A percentile compares a stretch with the other conserved stretches of the same genome.
phyloP scores from a whole-genome alignment of 257 asterid genomes.

The Solanum sejunctum region DNA sequence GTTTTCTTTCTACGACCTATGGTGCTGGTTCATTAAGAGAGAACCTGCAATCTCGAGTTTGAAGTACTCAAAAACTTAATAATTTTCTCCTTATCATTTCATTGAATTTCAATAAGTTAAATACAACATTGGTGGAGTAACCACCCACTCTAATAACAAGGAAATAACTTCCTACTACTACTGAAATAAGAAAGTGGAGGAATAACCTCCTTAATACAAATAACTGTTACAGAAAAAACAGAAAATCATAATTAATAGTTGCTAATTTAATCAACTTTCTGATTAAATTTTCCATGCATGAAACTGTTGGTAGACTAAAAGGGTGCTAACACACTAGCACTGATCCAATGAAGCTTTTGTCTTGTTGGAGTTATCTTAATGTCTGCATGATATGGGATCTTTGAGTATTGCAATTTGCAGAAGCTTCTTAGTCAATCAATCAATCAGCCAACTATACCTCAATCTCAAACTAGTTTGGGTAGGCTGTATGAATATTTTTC shows the following conservation, averaged over 20 bases:
- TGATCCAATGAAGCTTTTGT: background rate
- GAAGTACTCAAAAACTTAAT: background rate
- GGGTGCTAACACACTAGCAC: background rate
- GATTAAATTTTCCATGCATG: no score
- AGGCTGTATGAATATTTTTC: background rate
- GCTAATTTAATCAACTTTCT: background rate
- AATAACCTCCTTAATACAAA: no score
- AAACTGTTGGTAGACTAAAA: background rate
- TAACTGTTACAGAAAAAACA: no score
- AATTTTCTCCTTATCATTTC: background rate
- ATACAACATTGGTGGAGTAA: background rate
- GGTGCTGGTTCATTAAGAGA: no score
- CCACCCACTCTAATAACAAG: no score
- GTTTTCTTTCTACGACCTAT: no score
- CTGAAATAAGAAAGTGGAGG: background rate
- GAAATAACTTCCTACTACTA: background rate
- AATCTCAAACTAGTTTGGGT: background rate
- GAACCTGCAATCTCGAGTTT: background rate
- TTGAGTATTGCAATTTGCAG: background rate
- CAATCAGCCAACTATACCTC: background rate
- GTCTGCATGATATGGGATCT: background rate
- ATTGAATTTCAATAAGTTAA: no score
- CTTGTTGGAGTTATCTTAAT: background rate
- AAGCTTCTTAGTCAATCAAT: background rate
- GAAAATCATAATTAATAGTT: no score